These are phyloP conservation scores for Trichosanthes cucumerina DNA, from an alignment of 306 rosid genomes.

Conservation along the genomic window DNA sequence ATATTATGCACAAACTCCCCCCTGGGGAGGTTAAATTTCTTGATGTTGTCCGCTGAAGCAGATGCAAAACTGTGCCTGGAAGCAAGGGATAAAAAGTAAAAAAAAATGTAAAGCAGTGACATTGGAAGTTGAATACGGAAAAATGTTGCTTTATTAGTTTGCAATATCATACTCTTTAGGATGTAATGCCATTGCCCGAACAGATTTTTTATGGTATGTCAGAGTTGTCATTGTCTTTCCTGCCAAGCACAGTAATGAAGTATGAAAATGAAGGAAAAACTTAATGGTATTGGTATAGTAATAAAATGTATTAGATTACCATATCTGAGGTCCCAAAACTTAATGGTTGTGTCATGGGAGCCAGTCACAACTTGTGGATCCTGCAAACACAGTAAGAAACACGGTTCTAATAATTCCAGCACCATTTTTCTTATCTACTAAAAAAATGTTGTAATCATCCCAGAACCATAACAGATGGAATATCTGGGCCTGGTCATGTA, in stretches of 20 bases:
- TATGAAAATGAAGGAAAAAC: neutral
- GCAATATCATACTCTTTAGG: conserved; percentile 62
- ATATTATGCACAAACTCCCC: conserved; percentile 96
- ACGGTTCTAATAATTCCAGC: neutral
- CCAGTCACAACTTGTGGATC: conserved; percentile 99
- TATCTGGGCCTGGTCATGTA: neutral
- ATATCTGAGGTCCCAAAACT: conserved; percentile 96
- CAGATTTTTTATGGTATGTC: conserved; percentile 95
- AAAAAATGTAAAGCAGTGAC: conserved; percentile 1
- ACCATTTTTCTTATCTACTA: neutral
- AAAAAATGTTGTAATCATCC: neutral
- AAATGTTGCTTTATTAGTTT: conserved; percentile 8
- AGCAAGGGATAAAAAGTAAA: neutral
- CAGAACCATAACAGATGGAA: neutral
- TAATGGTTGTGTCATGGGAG: conserved; percentile 88
- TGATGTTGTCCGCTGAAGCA: conserved; percentile 97
- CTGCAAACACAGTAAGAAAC: conserved; percentile 27
- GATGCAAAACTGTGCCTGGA: conserved; percentile 87
- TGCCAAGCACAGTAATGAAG: conserved; percentile 19
- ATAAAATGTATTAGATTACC: conserved; percentile 39
- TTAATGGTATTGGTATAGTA: neutral
- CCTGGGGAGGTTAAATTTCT: conserved; percentile 84
- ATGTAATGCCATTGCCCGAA: conserved; percentile 91
- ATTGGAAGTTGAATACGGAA: neutral
- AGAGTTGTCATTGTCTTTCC: conserved; percentile 89